Conservation (phyloP, 176 grass and related monocot genomes). For the Oryza meyeriana region DNA sequence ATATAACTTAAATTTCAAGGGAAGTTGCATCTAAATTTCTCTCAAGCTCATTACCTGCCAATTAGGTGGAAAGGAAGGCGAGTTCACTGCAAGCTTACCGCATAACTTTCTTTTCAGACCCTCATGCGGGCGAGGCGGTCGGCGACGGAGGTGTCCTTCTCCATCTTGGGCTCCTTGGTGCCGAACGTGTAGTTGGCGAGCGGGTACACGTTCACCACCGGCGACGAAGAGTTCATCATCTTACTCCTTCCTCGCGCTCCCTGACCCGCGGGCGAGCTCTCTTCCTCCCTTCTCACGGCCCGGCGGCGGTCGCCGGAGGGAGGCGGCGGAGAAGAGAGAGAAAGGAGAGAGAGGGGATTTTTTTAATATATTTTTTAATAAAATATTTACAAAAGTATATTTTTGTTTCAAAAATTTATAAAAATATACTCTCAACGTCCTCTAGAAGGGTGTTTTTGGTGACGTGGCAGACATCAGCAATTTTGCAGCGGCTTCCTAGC, state of each 20-base stretch:
- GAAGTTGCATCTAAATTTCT: background rate
- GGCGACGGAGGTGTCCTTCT: conserved; percentile 99
- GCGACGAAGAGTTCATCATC: conserved; percentile 52
- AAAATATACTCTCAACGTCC: too few relatives aligned
- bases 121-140: conserved; percentile 95
- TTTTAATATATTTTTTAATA: too few relatives aligned
- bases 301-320: conserved; percentile 22
- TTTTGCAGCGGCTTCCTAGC: too few relatives aligned
- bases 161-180: conserved; percentile 99
- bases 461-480: too few relatives aligned
- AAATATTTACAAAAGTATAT: too few relatives aligned
- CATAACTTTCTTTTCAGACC: conserved; percentile 91
- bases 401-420: too few relatives aligned
- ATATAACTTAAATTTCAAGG: background rate
- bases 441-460: too few relatives aligned
- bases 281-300: background rate
- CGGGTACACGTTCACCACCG: conserved; percentile 85
- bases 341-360: background rate
- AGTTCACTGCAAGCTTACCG: conserved; percentile 91
- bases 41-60: conserved; percentile 67
- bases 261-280: background rate
- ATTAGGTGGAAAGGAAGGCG: conserved; percentile 85
- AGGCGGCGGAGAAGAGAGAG: conserved; percentile 11
- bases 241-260: background rate
- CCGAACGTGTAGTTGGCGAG: conserved; percentile 99